Evolutionary conservation across 2,329 filamentous ascomycete genomes (phyloP).

Genomic region (Penicillium sp.): DNA sequence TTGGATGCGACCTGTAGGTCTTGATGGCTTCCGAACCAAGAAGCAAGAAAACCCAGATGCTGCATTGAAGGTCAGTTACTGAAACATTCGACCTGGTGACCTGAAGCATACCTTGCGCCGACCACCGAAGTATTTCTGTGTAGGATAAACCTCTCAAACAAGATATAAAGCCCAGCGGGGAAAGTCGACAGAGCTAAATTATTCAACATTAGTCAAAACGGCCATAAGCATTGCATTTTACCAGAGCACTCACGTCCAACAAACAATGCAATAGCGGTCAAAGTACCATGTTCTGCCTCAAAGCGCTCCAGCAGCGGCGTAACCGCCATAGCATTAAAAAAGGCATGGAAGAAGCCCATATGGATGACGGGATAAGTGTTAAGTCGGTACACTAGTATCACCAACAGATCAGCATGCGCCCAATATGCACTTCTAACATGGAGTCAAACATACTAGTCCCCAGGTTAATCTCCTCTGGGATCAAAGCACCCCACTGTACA

Average conservation of each 20-base stretch:
- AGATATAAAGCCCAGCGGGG: constrained; percentile 70
- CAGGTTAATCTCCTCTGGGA: constrained; percentile 66
- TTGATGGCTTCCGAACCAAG: constrained; percentile 77
- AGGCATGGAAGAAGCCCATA: constrained; percentile 65
- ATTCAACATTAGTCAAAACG: constrained; percentile 14
- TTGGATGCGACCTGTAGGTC: constrained; percentile 71
- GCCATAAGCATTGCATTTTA: neutral
- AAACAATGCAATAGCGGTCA: constrained; percentile 79
- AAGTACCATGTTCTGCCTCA: constrained; percentile 81
- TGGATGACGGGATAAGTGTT: constrained; percentile 91
- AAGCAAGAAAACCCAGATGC: constrained; percentile 86
- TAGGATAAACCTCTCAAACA: constrained; percentile 66
- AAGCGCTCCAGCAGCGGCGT: constrained; percentile 88
- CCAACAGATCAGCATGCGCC: neutral
- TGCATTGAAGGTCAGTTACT: constrained; percentile 33
- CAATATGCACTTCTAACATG: neutral
- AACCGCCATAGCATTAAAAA: constrained; percentile 70
- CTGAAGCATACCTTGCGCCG: constrained; percentile 62
- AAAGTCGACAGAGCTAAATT: constrained; percentile 64
- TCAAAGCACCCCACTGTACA: constrained; percentile 66
- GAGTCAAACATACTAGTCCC: constrained; percentile 53
- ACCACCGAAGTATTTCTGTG: constrained; percentile 63
- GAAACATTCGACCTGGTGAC: neutral
- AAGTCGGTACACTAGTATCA: constrained; percentile 66
- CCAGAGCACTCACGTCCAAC: constrained; percentile 64